Conservation (phyloP, 768 basidiomycete genomes). For the Tricholoma hemisulphureum region DNA sequence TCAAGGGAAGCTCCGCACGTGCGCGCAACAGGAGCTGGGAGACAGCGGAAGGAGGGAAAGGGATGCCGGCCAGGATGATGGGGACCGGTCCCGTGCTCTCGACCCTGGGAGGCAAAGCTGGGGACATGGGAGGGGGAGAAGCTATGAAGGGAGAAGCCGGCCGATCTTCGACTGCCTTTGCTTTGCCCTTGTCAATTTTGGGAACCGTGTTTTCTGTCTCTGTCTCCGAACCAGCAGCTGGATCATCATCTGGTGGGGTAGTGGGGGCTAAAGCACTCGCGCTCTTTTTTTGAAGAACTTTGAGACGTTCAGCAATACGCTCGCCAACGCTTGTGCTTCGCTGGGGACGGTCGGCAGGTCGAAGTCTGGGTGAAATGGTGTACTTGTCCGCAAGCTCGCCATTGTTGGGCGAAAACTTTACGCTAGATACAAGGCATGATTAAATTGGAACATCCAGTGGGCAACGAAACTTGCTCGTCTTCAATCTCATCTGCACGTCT, state of each 20-base stretch:
- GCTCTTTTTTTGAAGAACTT: constrained; percentile 68
- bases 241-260: constrained; percentile 31
- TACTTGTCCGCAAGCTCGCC: constrained; percentile 64
- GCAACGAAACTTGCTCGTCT: constrained; percentile 72
- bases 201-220: constrained; percentile 35
- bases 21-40: constrained; percentile 72
- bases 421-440: constrained; percentile 44
- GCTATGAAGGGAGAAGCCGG: constrained; percentile 33
- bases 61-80: constrained; percentile 74
- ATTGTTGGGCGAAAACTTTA: constrained; percentile 79
- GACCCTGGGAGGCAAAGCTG: constrained; percentile 53
- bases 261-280: constrained; percentile 35
- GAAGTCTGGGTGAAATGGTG: constrained; percentile 73
- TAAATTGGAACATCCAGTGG: background rate
- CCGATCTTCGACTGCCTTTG: constrained; percentile 51
- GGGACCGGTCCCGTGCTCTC: constrained; percentile 41
- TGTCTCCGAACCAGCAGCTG: constrained; percentile 21
- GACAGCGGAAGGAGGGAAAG: constrained; percentile 61
- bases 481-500: constrained; percentile 88
- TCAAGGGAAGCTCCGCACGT: constrained; percentile 65
- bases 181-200: constrained; percentile 84
- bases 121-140: constrained; percentile 66
- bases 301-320: constrained; percentile 79
- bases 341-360: constrained; percentile 58
- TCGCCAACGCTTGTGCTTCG: constrained; percentile 83